A percentile compares a stretch with the other conserved stretches of the same genome.
phyloP scores from a whole-genome alignment of 768 basidiomycete species.

The Auricularia sp. region DNA sequence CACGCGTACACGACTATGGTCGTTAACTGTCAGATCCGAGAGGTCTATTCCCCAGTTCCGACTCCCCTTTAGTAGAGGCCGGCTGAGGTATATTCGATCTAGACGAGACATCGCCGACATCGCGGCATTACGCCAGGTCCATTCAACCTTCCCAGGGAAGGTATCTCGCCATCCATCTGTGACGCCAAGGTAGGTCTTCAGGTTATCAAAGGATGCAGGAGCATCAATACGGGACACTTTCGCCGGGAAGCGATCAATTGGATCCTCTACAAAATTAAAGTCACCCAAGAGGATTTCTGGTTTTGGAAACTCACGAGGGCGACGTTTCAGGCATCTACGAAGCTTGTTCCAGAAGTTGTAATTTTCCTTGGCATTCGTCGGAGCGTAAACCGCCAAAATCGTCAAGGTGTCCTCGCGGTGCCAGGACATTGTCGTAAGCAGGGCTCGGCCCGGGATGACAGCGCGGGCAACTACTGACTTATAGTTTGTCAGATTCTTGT shows the following conservation, averaged over 20 bases:
- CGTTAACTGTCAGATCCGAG: background rate
- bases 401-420: background rate
- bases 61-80: background rate
- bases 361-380: background rate
- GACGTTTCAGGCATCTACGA: background rate
- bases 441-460: background rate
- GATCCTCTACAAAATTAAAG: constrained; percentile 15
- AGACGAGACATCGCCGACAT: background rate
- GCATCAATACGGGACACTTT: background rate
- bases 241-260: constrained; percentile 12
- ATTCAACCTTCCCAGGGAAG: background rate
- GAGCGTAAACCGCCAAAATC: background rate
- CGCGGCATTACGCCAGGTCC: background rate
- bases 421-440: background rate
- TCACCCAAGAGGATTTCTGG: constrained; percentile 14
- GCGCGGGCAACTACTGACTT: too few species aligned
- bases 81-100: background rate
- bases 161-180: background rate
- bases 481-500: too few species aligned
- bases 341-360: background rate
- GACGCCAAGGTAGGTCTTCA: background rate
- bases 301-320: background rate
- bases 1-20: background rate
- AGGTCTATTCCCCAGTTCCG: background rate
- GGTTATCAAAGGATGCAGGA: background rate